Evolutionary conservation across 768 basidiomycete species (phyloP).

Genomic region (Trametes gibbosa): DNA sequence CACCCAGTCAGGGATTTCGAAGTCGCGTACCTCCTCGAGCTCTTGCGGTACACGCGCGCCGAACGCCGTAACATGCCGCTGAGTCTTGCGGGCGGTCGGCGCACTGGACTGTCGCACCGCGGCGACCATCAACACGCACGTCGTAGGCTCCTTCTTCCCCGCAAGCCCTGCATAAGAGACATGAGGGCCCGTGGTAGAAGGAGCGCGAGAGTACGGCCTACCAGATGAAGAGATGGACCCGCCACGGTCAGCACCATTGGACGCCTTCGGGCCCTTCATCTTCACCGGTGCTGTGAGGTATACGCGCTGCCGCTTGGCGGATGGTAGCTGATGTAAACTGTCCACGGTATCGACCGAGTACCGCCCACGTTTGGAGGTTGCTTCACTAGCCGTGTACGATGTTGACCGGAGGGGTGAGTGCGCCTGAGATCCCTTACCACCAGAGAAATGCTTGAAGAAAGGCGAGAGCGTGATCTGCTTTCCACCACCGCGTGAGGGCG

Average conservation of each 20-base stretch:
- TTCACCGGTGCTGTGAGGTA: neutral
- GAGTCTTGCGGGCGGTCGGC: conserved; percentile 46
- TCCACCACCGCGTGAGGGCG: conserved; percentile 11
- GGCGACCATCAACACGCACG: conserved; percentile 44
- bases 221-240: conserved; percentile 15
- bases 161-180: conserved; percentile 14
- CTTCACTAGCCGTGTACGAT: conserved; percentile 6
- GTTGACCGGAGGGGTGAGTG: conserved; percentile 13
- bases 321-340: conserved; percentile 5
- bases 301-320: conserved; percentile 10
- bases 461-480: conserved; percentile 23
- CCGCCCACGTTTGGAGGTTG: conserved; percentile 6
- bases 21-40: conserved; percentile 50
- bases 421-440: conserved; percentile 4
- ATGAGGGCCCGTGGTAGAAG: neutral
- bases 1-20: conserved; percentile 57
- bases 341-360: conserved; percentile 14
- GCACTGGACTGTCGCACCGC: conserved; percentile 47
- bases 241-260: neutral
- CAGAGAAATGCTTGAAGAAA: conserved; percentile 2
- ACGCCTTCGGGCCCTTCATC: conserved; percentile 3
- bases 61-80: conserved; percentile 56
- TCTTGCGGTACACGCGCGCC: conserved; percentile 54
- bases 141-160: conserved; percentile 13
- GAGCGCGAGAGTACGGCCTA: neutral